Percentiles rank a stretch among this genome's conserved stretches.
These are phyloP conservation scores for Chaetomium tenue DNA, from an alignment of 495 filamentous ascomycete species.

Conservation along the genomic window DNA sequence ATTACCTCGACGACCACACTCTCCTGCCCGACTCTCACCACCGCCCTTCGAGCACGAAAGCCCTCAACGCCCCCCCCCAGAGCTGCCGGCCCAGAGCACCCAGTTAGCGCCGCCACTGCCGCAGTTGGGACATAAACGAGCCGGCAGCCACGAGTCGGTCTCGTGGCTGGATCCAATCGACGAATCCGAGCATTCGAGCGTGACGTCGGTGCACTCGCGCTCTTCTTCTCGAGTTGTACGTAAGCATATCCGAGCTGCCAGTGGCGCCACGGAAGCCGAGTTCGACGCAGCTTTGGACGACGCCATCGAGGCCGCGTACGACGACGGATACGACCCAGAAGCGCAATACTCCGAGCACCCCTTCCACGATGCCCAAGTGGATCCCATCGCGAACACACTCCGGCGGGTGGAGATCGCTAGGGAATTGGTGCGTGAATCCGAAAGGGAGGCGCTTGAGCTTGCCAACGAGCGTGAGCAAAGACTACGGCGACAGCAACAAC, in stretches of 20 bases:
- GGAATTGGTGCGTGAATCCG: slow-evolving; percentile 73
- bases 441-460: slow-evolving; percentile 67
- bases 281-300: slow-evolving; percentile 95
- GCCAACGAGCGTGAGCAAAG: slow-evolving; percentile 55
- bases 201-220: slow-evolving; percentile 78
- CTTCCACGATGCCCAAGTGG: slow-evolving; percentile 43
- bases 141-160: slow-evolving; percentile 69
- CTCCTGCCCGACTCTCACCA: slow-evolving; percentile 27
- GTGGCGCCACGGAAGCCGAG: slow-evolving; percentile 80
- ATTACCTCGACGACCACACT: slow-evolving; percentile 55
- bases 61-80: slow-evolving; percentile 42
- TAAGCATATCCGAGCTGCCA: slow-evolving; percentile 63
- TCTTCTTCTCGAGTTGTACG: slow-evolving; percentile 68
- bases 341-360: slow-evolving; percentile 45
- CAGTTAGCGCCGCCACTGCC: slow-evolving; percentile 28
- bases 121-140: slow-evolving; percentile 49
- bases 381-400: slow-evolving; percentile 58
- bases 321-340: slow-evolving; percentile 82
- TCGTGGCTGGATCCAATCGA: slow-evolving; percentile 98
- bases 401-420: slow-evolving; percentile 74
- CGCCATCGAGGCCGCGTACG: slow-evolving; percentile 93
- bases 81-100: slow-evolving; percentile 43
- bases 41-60: slow-evolving; percentile 37
- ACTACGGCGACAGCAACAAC: slow-evolving; percentile 40
- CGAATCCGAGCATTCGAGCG: slow-evolving; percentile 80